phyloP scores from a whole-genome alignment of 2,329 filamentous ascomycete genomes.

The Ophiocordyceps camponoti-leonardi region DNA sequence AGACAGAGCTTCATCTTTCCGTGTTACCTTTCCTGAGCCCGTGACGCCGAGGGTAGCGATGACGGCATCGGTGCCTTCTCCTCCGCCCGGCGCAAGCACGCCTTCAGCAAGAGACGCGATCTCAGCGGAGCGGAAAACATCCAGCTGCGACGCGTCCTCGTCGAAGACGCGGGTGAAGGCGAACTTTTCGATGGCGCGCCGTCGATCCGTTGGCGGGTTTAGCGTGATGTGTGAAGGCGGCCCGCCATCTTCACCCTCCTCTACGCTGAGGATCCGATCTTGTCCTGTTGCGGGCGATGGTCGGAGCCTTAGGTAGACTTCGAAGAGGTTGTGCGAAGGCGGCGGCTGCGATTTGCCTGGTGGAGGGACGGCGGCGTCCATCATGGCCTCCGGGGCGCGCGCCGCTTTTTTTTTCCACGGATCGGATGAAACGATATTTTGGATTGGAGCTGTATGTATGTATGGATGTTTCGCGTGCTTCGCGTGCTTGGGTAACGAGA shows the following conservation, averaged over 20 bases:
- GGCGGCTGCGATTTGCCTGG: slow-evolving; percentile 3
- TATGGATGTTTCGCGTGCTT: neutral
- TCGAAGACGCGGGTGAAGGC: slow-evolving; percentile 89
- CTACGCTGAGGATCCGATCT: slow-evolving; percentile 67
- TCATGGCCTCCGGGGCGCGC: neutral
- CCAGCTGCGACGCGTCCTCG: slow-evolving; percentile 67
- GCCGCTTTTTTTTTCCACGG: neutral
- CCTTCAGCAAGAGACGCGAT: slow-evolving; percentile 63
- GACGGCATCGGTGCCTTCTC: slow-evolving; percentile 73
- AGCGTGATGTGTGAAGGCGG: slow-evolving; percentile 54
- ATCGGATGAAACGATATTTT: neutral
- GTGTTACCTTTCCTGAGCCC: slow-evolving; percentile 78
- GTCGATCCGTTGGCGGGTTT: slow-evolving; percentile 69
- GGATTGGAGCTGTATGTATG: neutral
- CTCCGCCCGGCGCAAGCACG: slow-evolving; percentile 54
- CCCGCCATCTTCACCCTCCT: slow-evolving; percentile 26
- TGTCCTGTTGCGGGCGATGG: slow-evolving; percentile 34
- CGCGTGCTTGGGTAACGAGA: neutral
- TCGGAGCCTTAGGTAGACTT: slow-evolving; percentile 76
- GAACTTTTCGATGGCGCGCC: slow-evolving; percentile 82
- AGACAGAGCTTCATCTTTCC: too few species aligned
- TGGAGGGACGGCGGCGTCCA: neutral
- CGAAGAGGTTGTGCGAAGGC: slow-evolving; percentile 53
- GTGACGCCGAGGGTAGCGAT: slow-evolving; percentile 87
- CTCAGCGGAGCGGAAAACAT: slow-evolving; percentile 69